These are phyloP conservation scores for Prosopis cineraria DNA, from an alignment of 306 rosid species.

Conservation along the genomic window DNA sequence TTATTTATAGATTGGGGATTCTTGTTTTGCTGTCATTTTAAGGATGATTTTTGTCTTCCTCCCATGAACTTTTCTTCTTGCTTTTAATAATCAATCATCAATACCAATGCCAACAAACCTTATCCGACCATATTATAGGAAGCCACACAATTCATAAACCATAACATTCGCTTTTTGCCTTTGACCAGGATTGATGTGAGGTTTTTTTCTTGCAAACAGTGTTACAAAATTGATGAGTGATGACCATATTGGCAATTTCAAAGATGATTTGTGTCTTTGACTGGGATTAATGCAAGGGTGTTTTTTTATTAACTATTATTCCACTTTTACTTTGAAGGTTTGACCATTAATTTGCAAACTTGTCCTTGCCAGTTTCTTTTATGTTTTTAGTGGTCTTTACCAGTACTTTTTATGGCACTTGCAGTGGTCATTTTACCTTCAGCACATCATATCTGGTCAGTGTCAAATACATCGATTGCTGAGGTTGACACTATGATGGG, in stretches of 20 bases:
- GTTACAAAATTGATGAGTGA: no score
- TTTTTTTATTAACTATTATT: constrained; percentile 24
- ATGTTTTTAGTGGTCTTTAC: constrained; percentile 30
- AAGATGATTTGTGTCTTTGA: constrained; percentile 16
- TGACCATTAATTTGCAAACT: constrained; percentile 14
- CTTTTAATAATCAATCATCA: neutral
- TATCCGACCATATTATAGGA: neutral
- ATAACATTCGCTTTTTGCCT: neutral
- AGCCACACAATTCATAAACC: neutral
- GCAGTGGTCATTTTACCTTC: constrained; percentile 87
- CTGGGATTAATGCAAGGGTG: neutral
- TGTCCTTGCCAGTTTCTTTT: constrained; percentile 12
- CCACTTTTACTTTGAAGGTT: constrained; percentile 16
- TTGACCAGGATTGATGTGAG: neutral
- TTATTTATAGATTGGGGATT: constrained; percentile 22
- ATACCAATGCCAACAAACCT: neutral
- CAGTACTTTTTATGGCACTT: constrained; percentile 38
- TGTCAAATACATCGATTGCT: constrained; percentile 84
- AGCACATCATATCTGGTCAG: constrained; percentile 87
- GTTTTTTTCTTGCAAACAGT: no score
- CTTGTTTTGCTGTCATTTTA: constrained; percentile 25
- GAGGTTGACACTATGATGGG: constrained; percentile 68
- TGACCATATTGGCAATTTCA: no score
- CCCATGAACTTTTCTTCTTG: constrained; percentile 6
- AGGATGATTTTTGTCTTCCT: constrained; percentile 8